Evolutionary conservation across 805 yeast species (phyloP).

Genomic region (Cyberlindnera japonica): DNA sequence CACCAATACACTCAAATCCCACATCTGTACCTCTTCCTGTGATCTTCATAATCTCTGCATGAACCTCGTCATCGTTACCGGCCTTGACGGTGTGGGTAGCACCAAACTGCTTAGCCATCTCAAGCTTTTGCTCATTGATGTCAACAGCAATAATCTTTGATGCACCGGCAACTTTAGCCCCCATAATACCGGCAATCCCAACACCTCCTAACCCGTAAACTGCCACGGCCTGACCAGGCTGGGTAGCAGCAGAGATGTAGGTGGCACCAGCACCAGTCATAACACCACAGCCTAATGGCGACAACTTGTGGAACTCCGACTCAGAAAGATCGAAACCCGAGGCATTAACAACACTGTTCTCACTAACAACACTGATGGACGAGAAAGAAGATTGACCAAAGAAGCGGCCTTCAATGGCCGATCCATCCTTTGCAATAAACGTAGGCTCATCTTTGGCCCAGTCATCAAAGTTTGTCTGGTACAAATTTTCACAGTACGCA

Average conservation of each 20-base stretch:
- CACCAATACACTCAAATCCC: slow-evolving; percentile 11
- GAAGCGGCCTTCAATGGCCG: slow-evolving; percentile 7
- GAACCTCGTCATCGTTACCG: slow-evolving; percentile 5
- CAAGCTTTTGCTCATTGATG: slow-evolving; percentile 57
- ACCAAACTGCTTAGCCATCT: slow-evolving; percentile 58
- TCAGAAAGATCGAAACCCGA: slow-evolving; percentile 2
- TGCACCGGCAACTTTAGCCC: slow-evolving; percentile 75
- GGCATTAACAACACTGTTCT: slow-evolving; percentile 5
- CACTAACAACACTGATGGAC: slow-evolving; percentile 1
- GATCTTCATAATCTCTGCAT: slow-evolving; percentile 6
- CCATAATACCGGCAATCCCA: slow-evolving; percentile 76
- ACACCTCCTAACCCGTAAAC: slow-evolving; percentile 47
- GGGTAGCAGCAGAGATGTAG: slow-evolving; percentile 3
- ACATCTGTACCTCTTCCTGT: slow-evolving; percentile 10
- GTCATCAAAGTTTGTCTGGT: not conserved
- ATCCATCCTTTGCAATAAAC: not conserved
- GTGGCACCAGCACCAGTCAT: slow-evolving; percentile 13
- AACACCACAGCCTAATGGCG: slow-evolving; percentile 12
- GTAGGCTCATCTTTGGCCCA: not conserved
- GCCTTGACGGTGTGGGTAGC: slow-evolving; percentile 54
- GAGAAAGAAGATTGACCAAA: slow-evolving; percentile 11
- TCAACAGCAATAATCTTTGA: slow-evolving; percentile 62
- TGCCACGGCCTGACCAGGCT: slow-evolving; percentile 8
- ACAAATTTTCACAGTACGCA: not conserved
- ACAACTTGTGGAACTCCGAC: slow-evolving; percentile 1